Evolutionary conservation across 345 rosid genomes (phyloP), one percentile per base, ranked within the genome.

Genomic region (Hibiscus syriacus): DNA sequence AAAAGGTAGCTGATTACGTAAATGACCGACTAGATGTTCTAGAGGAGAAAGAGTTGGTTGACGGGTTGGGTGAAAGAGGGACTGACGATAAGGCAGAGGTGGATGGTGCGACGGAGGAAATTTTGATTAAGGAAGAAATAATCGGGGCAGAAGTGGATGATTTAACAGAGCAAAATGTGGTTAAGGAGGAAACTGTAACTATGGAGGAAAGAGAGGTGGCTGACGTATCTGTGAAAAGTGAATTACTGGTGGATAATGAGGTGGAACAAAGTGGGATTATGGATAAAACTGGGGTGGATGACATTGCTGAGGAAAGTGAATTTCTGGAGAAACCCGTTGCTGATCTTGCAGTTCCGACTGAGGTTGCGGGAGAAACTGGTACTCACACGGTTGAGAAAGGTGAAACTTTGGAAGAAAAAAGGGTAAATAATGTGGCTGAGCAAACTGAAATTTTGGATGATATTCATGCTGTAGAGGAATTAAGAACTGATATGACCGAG

Each of bases 261-360:
- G 81, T 70, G 8, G 76, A 70, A 4, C 71, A 60, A 27, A 55
- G 70, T 2, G 81, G 71, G 66, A 56, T 65, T 66, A 13, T 23
- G 22, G 72, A 49, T 14, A 52, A 68, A 68, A 74, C 25, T 5
- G 46, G 38, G 20, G 59, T 6, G 41, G 49, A 0, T 20, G 16
- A 30, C 30, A 25, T 17, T 67, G 50, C 45, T 17, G 80, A 57
- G 49, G 10, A 20, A 32, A 63, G 19, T 27, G 57, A 59, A 22
- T 32, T 58, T 26, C 32, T 20, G 23, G 27, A 43, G 46, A 22
- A 66, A 23, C 53, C n/a, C n/a, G 68, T 59, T 39, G 52, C 9
- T 69, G 78, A 53, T 64, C 55, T 45, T 55, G 73, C 52, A 69
- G 79, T 76, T 29, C 68, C 36, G 30, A 72, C 30, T 29, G 75